These are phyloP conservation scores for Ogataea ganodermae DNA, from an alignment of 805 yeast genomes.

Conservation along the genomic window DNA sequence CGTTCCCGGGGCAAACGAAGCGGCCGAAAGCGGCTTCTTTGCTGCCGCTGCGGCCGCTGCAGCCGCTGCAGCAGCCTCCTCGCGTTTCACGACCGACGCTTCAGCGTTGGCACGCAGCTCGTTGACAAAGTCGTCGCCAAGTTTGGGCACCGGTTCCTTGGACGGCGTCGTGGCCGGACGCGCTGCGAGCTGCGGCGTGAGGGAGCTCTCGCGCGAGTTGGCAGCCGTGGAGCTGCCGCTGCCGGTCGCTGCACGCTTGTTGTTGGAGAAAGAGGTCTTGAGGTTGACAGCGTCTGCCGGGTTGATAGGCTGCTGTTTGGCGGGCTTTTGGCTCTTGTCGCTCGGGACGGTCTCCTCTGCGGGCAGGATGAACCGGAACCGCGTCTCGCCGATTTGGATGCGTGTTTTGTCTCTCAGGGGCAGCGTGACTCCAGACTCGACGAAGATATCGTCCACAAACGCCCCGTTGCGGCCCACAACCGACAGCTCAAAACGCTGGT, in stretches of 20 bases:
- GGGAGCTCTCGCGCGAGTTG: conserved; percentile 27
- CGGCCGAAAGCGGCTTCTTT: conserved; percentile 27
- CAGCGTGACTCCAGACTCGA: conserved; percentile 89
- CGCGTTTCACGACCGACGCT: conserved; percentile 31
- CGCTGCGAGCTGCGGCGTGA: conserved; percentile 16
- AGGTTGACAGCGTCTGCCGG: conserved; percentile 65
- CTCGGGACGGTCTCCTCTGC: conserved; percentile 44
- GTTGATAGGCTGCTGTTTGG: conserved; percentile 42
- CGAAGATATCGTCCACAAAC: conserved; percentile 87
- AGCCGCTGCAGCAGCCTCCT: conserved; percentile 30
- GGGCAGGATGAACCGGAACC: conserved; percentile 86
- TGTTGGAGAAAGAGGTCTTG: conserved; percentile 48
- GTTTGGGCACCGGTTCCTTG: conserved; percentile 22
- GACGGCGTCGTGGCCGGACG: background rate
- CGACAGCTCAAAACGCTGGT: conserved; percentile 88
- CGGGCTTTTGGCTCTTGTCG: conserved; percentile 24
- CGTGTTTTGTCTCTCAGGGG: conserved; percentile 80
- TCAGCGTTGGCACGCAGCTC: conserved; percentile 34
- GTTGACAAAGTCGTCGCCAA: conserved; percentile 30
- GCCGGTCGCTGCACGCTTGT: conserved; percentile 11
- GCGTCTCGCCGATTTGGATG: conserved; percentile 90
- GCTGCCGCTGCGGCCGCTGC: conserved; percentile 24
- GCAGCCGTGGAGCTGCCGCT: conserved; percentile 25
- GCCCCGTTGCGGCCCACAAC: conserved; percentile 96
- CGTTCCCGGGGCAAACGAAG: conserved; percentile 13